Base-by-base conservation (phyloP, 1,139 yeast genomes). In the Meyerozyma guilliermondii region DNA sequence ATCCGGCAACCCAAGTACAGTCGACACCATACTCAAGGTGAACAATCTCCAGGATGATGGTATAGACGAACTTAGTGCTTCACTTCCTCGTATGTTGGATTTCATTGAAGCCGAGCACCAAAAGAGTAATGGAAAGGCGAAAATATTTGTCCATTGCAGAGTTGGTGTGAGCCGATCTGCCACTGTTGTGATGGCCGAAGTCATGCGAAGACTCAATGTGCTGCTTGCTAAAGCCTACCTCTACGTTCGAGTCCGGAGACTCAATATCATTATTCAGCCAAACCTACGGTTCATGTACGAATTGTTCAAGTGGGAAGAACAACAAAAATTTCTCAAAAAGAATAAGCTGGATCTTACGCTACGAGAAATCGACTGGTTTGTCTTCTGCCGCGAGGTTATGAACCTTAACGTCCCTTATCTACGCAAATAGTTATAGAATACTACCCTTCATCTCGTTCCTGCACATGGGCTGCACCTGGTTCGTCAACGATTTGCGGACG, bases 301-400 rank as follows among this genome's bases (percentile, higher is more conserved):
- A 47, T 56, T 73, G 44, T 71, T 73, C 56, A 70, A 72, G 50
- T 73, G 78, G 78, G 75, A 71, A 43, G 77, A 73, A 46, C 11
- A 16, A 2, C 24, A 33, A 4, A 10, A 13, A 17, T 7, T 13
- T 10, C 20, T 8, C 17, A n/a, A 16, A 6, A 11, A 22, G 24
- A 20, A 14, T 5, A 23, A 18, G 13, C 24, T 10, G 24, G 24
- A 17, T 1, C 14, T 10, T 23, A 33, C 36, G 11, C 16, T 20
- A 22, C 66, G 95, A 30, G 89, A 83, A 49, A 83, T 87, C 39
- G 96, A 89, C 56, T 91, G 98, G 98, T 86, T 81, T 57, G 74
- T 86, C n/a, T 68, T 91, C 59, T 87, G 97, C 60, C 76, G 95
- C 38, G 95, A 89, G 54, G 87, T 91, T 46, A 80, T 84, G 56